A percentile compares a stretch with the other conserved stretches of the same genome.
Evolutionary conservation across 371 early-diverging fungal species (phyloP).

Genomic region (Mucor irregularis): DNA sequence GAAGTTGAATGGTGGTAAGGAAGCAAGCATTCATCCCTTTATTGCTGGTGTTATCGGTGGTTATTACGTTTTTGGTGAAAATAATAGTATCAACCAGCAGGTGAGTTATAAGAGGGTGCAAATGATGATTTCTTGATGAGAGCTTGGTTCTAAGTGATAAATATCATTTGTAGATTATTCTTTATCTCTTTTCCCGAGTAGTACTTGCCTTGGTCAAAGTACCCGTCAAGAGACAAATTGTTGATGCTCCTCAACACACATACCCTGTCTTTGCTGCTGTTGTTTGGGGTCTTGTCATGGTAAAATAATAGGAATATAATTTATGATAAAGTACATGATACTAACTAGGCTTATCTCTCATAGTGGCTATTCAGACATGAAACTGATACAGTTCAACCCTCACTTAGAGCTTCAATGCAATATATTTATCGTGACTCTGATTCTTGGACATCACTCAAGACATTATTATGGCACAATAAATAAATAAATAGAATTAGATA

Average conservation of each 20-base stretch:
- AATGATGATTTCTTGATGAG: background rate
- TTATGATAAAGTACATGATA: background rate
- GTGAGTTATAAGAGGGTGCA: slow-evolving; percentile 39
- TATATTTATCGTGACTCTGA: slow-evolving; percentile 90
- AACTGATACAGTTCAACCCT: slow-evolving; percentile 87
- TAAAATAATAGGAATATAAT: background rate
- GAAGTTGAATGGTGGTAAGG: slow-evolving; percentile 69
- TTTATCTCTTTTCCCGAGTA: slow-evolving; percentile 93
- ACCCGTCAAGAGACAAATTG: slow-evolving; percentile 66
- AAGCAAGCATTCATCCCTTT: slow-evolving; percentile 81
- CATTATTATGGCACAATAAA: slow-evolving; percentile 88
- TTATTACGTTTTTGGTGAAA: slow-evolving; percentile 92
- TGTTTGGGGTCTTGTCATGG: slow-evolving; percentile 96
- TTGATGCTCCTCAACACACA: slow-evolving; percentile 76
- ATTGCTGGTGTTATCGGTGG: slow-evolving; percentile 95
- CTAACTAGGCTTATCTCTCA: background rate
- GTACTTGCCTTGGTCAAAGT: slow-evolving; percentile 85
- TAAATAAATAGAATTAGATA: slow-evolving; percentile 35
- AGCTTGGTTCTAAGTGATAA: no score
- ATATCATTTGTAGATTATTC: slow-evolving; percentile 72
- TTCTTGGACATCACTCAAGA: slow-evolving; percentile 75
- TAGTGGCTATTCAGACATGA: slow-evolving; percentile 85
- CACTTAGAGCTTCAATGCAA: slow-evolving; percentile 92
- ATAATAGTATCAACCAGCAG: slow-evolving; percentile 94
- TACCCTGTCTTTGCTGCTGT: slow-evolving; percentile 93